These are phyloP conservation scores for Euphrasia arctica DNA, from an alignment of 305 asterid species.

Conservation along the genomic window DNA sequence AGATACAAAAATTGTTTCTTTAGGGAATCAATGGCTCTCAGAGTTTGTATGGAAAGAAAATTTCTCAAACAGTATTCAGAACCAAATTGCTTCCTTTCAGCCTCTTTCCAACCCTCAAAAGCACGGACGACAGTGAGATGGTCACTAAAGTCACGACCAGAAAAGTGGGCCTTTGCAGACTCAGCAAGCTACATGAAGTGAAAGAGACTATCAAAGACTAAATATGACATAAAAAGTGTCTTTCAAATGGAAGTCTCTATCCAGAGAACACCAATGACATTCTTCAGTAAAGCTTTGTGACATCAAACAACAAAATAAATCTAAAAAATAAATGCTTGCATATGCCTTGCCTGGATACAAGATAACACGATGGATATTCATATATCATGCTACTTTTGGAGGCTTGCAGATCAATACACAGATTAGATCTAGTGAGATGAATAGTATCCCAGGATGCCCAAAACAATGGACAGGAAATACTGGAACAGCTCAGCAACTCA, in stretches of 20 bases:
- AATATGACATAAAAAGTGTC: slow-evolving; percentile 18
- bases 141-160: slow-evolving; percentile 85
- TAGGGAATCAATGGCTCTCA: slow-evolving; percentile 90
- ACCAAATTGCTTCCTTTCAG: slow-evolving; percentile 69
- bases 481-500: not conserved
- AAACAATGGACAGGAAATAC: not conserved
- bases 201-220: slow-evolving; percentile 24
- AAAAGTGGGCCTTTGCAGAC: slow-evolving; percentile 90
- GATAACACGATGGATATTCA: slow-evolving; percentile 7
- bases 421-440: slow-evolving; percentile 6
- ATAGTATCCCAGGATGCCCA: not conserved
- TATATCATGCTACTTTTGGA: slow-evolving; percentile 5
- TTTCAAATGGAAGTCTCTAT: not conserved
- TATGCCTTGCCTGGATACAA: slow-evolving; percentile 14
- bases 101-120: slow-evolving; percentile 91
- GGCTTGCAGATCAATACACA: slow-evolving; percentile 18
- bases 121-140: slow-evolving; percentile 88
- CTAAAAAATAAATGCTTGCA: slow-evolving; percentile 9
- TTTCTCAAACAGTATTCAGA: slow-evolving; percentile 91
- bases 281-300: slow-evolving; percentile 7
- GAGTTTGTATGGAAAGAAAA: slow-evolving; percentile 84
- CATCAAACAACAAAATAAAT: slow-evolving; percentile 3
- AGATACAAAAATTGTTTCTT: slow-evolving; percentile 69
- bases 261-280: not conserved
- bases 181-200: slow-evolving; percentile 79